Conservation (phyloP, 441 rosid species). For the Rhodomyrtus psidioides region DNA sequence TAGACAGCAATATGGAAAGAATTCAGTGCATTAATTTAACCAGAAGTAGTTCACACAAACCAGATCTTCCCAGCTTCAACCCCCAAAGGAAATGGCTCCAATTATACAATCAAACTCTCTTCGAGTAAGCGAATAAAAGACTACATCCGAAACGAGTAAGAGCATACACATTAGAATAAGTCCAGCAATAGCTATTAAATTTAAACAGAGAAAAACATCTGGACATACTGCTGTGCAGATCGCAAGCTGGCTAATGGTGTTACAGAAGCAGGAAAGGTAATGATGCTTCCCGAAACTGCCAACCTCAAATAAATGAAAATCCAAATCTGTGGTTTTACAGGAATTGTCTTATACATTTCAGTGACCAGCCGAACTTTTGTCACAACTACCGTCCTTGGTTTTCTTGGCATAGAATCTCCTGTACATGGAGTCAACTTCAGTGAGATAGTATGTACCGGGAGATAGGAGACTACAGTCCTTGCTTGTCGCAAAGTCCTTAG, state of each 20-base stretch:
- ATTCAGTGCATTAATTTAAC: neutral
- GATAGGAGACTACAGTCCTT: constrained; percentile 78
- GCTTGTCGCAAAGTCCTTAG: constrained; percentile 82
- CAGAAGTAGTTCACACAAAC: neutral
- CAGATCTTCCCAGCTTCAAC: neutral
- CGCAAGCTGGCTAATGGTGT: neutral
- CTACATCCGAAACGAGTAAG: neutral
- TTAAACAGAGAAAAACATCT: neutral
- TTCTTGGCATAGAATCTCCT: constrained; percentile 78
- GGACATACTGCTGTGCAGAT: neutral
- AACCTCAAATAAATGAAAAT: neutral
- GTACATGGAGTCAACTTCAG: constrained; percentile 80
- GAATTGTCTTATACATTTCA: constrained; percentile 5
- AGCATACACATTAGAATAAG: neutral
- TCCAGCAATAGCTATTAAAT: neutral
- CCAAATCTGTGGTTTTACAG: neutral
- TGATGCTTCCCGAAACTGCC: neutral
- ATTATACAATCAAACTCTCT: neutral
- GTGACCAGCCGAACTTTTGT: constrained; percentile 53
- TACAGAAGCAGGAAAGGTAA: neutral
- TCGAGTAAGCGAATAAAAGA: neutral
- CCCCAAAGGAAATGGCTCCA: neutral
- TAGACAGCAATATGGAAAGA: neutral
- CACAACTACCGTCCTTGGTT: constrained; percentile 15
- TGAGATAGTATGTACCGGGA: constrained; percentile 80